Base-by-base conservation (phyloP, 257 asterid genomes). In the Plectranthus barbatus region DNA sequence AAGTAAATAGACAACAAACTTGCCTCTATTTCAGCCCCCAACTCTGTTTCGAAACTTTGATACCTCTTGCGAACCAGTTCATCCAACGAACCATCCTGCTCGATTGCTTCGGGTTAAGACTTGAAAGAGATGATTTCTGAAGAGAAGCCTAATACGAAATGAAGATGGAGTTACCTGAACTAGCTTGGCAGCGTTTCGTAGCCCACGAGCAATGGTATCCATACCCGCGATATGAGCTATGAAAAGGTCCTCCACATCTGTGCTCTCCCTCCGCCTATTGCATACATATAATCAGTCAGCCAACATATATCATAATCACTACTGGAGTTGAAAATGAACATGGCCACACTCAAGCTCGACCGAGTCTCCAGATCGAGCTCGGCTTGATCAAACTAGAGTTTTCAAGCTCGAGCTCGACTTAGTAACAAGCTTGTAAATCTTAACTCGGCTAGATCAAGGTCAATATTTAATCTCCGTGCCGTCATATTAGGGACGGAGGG, bases 191-290 rank as follows among this genome's bases (percentile, higher is more conserved):
- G 96, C 99, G 64, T 76, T 93, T 56, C 95, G 82, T 5, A 90
- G 95, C 39, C 99, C 99, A 46, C 97, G 97, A 11, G 95, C 97
- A 9, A 93, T 72, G 24, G 96, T 86, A 73, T 91, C 96, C 97
- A 91, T 91, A 40, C 97, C 96, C 14, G 91, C 97, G 64, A 93
- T 87, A 64, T 93, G 99, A 51, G 92, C 97, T 15, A 93, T 86
- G 54, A 90, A 90, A 20, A 93, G 36, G 70, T 93, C 99, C 45
- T 93, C 97, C 11, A 93, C 96, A 53, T 93, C 99, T 0, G 99
- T 93, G 69, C 99, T 93, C 79, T 93, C 99, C 70, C 99, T 82
- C 50, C 99, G 91, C 87, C 98, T 92, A 49, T 54, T 6, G 45
- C 15, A 15, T 14, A 40, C n/a, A n/a, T n/a, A n/a, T n/a, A n/a